Evolutionary conservation across 2,329 filamentous ascomycete species (phyloP), one percentile per base, ranked within the genome.

Genomic region (Metarhizium humberi): DNA sequence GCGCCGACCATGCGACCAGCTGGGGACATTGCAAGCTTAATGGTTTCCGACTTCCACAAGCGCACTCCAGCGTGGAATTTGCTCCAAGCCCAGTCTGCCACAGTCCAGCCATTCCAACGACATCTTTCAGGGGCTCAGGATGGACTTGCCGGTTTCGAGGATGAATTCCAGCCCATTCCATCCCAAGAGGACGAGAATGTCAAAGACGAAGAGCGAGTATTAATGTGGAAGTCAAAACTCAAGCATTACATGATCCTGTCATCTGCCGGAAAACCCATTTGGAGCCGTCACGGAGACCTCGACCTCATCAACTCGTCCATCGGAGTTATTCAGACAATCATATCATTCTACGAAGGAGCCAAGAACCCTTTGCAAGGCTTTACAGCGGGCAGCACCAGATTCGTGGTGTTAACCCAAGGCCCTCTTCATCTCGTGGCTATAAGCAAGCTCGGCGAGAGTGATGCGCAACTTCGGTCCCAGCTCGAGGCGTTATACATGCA

Each of bases 191-290:
- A 70, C 54, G 69, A 71, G 50, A 67, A 70, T 38, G 67, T 72
- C 57, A 71, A 68, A 50, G 79, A 83, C 54, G 82, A 85, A 50
- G 72, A 77, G 50, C 74, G 90, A 30, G 76, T 96, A 45, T 73
- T 76, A 16, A 78, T 85, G 59, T 99, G 92, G 92, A 94, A 91
- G 67, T 83, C 87, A 42, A 97, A 97, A 73, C 78, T 92, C 59
- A 99, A 99, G 71, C 94, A 99, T 71, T 99, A 96, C 70, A 84
- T 99, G 72, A 95, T 99, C 64, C 76, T 99, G 1, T 97, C 94
- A 2, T 92, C 91, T 14, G 92, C 95, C 10, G 94, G 94, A 20
- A 99, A 99, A 69, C 95, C 94, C 11, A 95, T 99, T 51, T 99
- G 92, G 78, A 97, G 91, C 65, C 83, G 95, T 51, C 92, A 99